phyloP scores from a whole-genome alignment of 1,139 yeast genomes.

The Candida sp. region DNA sequence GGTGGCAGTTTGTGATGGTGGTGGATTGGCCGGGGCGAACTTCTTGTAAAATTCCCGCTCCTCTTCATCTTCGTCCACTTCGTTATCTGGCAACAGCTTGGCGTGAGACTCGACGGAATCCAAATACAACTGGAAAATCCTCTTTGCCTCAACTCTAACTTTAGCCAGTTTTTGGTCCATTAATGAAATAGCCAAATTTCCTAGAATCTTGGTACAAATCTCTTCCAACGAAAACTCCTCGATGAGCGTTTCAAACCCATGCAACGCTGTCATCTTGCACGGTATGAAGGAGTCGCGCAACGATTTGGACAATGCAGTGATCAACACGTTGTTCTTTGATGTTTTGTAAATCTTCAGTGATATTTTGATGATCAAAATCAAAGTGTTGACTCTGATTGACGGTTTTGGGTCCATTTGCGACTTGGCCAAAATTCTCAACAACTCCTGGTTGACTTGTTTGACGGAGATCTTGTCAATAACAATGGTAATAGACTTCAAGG shows the following conservation, averaged over 20 bases:
- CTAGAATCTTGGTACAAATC: slow-evolving; percentile 81
- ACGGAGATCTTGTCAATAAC: slow-evolving; percentile 73
- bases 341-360: slow-evolving; percentile 63
- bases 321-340: slow-evolving; percentile 72
- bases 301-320: slow-evolving; percentile 87
- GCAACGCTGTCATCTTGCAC: slow-evolving; percentile 76
- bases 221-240: slow-evolving; percentile 76
- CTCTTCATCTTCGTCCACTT: slow-evolving; percentile 46
- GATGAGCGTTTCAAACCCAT: slow-evolving; percentile 70
- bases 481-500: slow-evolving; percentile 70
- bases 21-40: slow-evolving; percentile 23
- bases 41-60: slow-evolving; percentile 36
- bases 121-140: slow-evolving; percentile 67
- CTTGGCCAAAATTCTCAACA: slow-evolving; percentile 81
- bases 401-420: slow-evolving; percentile 87
- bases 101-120: slow-evolving; percentile 70
- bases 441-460: slow-evolving; percentile 86
- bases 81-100: slow-evolving; percentile 50
- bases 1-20: neutral
- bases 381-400: slow-evolving; percentile 85
- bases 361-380: slow-evolving; percentile 74
- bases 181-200: slow-evolving; percentile 83
- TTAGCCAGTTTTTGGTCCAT: slow-evolving; percentile 68
- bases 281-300: slow-evolving; percentile 82
- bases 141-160: slow-evolving; percentile 75